Evolutionary conservation across 164 flowering plant genomes (phyloP).

Genomic region (Vitis cinerea): DNA sequence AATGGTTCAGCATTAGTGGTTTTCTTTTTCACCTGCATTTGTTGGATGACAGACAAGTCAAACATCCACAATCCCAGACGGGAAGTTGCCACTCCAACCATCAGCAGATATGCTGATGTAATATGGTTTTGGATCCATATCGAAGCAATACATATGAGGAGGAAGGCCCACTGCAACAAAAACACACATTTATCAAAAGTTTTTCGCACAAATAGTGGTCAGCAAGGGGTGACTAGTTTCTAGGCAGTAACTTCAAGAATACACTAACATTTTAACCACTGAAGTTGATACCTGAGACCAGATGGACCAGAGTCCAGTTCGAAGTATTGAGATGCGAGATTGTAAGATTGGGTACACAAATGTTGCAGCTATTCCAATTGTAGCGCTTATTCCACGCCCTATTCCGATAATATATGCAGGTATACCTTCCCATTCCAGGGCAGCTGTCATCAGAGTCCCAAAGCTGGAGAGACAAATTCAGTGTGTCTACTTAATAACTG

Average conservation of each 20-base stretch:
- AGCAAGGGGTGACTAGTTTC: too few relatives aligned
- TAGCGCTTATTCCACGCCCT: constrained; percentile 84
- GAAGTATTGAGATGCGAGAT: constrained; percentile 57
- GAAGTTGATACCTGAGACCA: constrained; percentile 77
- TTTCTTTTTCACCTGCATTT: constrained; percentile 71
- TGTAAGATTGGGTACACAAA: constrained; percentile 68
- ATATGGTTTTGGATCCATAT: constrained; percentile 45
- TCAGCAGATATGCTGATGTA: constrained; percentile 67
- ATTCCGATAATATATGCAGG: constrained; percentile 77
- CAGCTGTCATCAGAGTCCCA: constrained; percentile 89
- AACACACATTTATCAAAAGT: not conserved
- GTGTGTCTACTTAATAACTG: too few relatives aligned
- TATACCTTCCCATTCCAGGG: constrained; percentile 79
- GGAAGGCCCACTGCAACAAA: constrained; percentile 32
- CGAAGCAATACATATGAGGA: constrained; percentile 65
- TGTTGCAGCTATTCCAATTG: constrained; percentile 74
- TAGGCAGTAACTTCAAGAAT: too few relatives aligned
- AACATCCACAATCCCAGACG: constrained; percentile 92
- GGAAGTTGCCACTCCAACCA: constrained; percentile 80
- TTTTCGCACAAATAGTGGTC: not conserved
- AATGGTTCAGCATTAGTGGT: too few relatives aligned
- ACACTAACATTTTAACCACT: too few relatives aligned
- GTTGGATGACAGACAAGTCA: constrained; percentile 81
- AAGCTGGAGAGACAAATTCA: constrained; percentile 48
- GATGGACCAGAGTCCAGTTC: constrained; percentile 90